Evolutionary conservation across 164 flowering plant genomes (phyloP), one percentile per base, ranked within the genome.

Genomic region (Stephania yunnanensis): DNA sequence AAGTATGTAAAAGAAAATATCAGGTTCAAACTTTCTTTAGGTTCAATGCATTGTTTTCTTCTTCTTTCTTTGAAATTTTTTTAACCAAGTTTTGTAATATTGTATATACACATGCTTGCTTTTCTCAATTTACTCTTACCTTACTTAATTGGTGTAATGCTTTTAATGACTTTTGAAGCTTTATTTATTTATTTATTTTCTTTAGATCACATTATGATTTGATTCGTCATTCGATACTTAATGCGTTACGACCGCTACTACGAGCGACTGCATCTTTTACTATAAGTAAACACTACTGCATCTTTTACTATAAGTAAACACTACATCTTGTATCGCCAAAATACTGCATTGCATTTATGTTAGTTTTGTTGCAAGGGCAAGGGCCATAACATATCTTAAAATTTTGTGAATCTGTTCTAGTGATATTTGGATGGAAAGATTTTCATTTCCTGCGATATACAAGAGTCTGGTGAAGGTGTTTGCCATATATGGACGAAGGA

Each of bases 1-100:
- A 84, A 50, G 13, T 48, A 53, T 50, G 50, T 9, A 71, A 58
- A 58, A 58, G 15, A 11, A 50, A 50, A 50, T 4, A 50, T 50
- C 55, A 50, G 55, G 15, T 50, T 10, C 17, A 50, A 36, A 36
- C 42, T 36, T 36, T 19, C 15, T 15, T 58, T 17, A 58, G 64
- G 20, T 58, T 6, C 17, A 58, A 65, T 65, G 68, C 29, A 65
- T 53, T 71, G 74, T 66, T 30, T 6, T 46, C 29, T 67, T 25
- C n/a, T 4, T 42, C 5, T 52, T 46, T 74, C 9, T 2, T 3
- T 17, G 5, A 15, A 67, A n/a, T 36, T 22, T 64, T 46, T 46
- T 1, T 46, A n/a, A n/a, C 12, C 42, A 25, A 22, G 31, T 65
- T 15, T 65, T 13, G 30, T 17, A 12, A 4, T 66, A 3, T 12